Evolutionary conservation across 768 basidiomycete genomes (phyloP).

Genomic region (Porpolomopsis calyptriformis): DNA sequence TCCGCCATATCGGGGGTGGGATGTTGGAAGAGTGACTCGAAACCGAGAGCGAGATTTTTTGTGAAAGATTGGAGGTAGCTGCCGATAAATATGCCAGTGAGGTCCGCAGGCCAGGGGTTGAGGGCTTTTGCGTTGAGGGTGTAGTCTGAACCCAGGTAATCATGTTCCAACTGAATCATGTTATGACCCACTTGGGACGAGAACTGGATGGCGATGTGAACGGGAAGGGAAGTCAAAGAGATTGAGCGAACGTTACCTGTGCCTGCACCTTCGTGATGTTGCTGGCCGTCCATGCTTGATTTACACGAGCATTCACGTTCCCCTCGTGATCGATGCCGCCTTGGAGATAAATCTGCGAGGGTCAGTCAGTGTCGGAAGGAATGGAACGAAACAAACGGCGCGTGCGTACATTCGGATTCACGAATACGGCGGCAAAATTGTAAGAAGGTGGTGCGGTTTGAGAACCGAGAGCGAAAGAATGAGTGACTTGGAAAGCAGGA

Average conservation of each 20-base stretch:
- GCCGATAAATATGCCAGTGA: conserved; percentile 85
- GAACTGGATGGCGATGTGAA: conserved; percentile 37
- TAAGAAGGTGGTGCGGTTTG: conserved; percentile 79
- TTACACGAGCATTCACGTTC: conserved; percentile 76
- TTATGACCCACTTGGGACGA: conserved; percentile 70
- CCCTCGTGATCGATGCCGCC: conserved; percentile 93
- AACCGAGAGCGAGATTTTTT: conserved; percentile 79
- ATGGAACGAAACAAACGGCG: not conserved
- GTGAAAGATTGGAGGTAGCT: conserved; percentile 90
- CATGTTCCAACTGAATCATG: conserved; percentile 91
- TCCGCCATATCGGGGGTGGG: conserved; percentile 65
- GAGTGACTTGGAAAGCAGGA: conserved; percentile 97
- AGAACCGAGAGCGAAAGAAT: conserved; percentile 87
- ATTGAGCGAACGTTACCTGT: conserved; percentile 41
- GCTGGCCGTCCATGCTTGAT: conserved; percentile 74
- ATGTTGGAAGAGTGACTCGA: conserved; percentile 77
- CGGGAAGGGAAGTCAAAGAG: not conserved
- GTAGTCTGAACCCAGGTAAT: conserved; percentile 83
- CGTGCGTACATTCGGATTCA: conserved; percentile 57
- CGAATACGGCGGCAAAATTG: conserved; percentile 90
- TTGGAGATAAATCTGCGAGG: conserved; percentile 72
- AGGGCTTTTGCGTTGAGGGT: conserved; percentile 76
- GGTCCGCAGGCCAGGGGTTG: conserved; percentile 82
- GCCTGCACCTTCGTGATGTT: conserved; percentile 80
- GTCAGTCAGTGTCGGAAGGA: conserved; percentile 12